phyloP scores from a whole-genome alignment of 1,284 basidiomycete species.

The Coniferiporia sulphurascens region DNA sequence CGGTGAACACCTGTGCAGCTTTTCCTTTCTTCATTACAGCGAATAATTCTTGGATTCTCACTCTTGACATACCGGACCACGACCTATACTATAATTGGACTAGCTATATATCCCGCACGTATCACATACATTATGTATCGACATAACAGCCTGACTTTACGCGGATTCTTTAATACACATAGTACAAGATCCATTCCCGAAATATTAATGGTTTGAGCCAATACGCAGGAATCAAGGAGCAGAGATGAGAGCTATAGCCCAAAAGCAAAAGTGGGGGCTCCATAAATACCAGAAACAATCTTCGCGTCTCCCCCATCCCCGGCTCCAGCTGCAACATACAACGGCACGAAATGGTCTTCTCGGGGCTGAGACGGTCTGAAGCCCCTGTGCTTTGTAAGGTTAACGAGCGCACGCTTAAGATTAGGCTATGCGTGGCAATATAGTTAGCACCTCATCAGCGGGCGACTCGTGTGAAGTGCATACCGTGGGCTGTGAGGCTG shows the following conservation, averaged over 20 bases:
- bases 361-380: constrained; percentile 65
- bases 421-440: constrained; percentile 27
- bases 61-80: neutral
- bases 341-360: constrained; percentile 69
- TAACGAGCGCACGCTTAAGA: constrained; percentile 42
- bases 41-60: neutral
- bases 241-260: constrained; percentile 34
- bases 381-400: constrained; percentile 48
- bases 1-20: constrained; percentile 12
- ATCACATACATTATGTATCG: no score
- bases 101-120: no score
- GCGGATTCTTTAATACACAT: no score
- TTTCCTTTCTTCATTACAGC: neutral
- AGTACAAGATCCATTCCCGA: no score
- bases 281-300: constrained; percentile 51
- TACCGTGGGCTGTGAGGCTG: constrained; percentile 46
- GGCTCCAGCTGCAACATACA: constrained; percentile 71
- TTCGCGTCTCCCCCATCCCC: constrained; percentile 49
- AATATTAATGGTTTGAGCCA: no score
- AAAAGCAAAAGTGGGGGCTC: constrained; percentile 58
- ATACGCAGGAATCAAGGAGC: no score
- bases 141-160: no score
- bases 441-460: constrained; percentile 7
- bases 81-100: neutral
- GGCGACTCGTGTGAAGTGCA: constrained; percentile 33